phyloP scores from a whole-genome alignment of 176 grass and related monocot species.

The Musa schizocarpa region DNA sequence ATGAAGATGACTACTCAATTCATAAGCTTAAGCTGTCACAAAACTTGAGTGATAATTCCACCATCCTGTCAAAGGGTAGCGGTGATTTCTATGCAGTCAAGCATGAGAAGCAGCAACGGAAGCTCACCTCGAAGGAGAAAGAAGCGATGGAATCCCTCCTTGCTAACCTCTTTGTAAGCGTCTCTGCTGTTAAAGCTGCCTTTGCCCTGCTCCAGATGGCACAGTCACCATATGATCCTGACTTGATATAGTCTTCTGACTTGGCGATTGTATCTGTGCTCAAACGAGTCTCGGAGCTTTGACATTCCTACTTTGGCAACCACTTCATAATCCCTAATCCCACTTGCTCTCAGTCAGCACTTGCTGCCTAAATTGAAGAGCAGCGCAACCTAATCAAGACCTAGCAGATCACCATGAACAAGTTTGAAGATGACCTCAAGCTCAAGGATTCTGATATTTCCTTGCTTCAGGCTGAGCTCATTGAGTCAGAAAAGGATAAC shows the following conservation, averaged over 20 bases:
- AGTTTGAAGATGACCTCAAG: too few species aligned
- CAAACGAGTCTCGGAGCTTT: not conserved
- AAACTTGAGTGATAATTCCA: too few species aligned
- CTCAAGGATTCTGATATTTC: too few species aligned
- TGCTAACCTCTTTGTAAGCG: not conserved
- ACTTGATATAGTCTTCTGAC: constrained; percentile 3
- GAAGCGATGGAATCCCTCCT: not conserved
- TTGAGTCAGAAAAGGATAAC: too few species aligned
- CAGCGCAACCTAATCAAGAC: too few species aligned
- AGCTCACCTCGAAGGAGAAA: not conserved
- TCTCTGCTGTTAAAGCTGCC: not conserved
- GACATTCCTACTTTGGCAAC: not conserved
- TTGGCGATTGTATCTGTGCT: not conserved
- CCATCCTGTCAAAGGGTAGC: too few species aligned
- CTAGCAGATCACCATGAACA: too few species aligned
- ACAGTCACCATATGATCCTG: constrained; percentile 4
- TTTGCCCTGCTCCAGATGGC: constrained; percentile 3
- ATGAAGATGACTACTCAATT: too few species aligned
- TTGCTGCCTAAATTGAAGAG: too few species aligned
- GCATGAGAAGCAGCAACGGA: too few species aligned
- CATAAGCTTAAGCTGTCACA: not conserved
- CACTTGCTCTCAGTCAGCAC: not conserved
- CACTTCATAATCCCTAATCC: not conserved
- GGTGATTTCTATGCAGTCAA: too few species aligned
- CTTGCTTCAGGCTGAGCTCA: too few species aligned